A percentile compares a stretch with the other conserved stretches of the same genome.
Conservation (phyloP, 2,329 filamentous ascomycete species). For the Uncinocarpus reesii region DNA sequence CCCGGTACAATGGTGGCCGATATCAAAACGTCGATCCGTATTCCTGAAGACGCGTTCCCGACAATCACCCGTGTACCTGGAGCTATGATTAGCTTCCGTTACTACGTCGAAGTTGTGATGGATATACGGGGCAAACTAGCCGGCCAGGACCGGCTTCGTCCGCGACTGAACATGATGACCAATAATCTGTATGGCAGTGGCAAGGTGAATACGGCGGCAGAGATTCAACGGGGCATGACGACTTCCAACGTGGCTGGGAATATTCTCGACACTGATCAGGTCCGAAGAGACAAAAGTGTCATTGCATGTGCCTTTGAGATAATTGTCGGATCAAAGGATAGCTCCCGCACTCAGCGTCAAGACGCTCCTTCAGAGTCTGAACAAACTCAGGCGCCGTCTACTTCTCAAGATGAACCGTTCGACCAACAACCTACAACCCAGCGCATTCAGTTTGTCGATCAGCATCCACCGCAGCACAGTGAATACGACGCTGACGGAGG, state of each 20-base stretch:
- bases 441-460: conserved; percentile 2
- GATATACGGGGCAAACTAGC: conserved; percentile 81
- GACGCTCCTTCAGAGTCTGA: conserved; percentile 27
- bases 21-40: conserved; percentile 70
- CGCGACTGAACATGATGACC: conserved; percentile 45
- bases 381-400: conserved; percentile 8
- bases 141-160: conserved; percentile 57
- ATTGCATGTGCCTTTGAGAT: conserved; percentile 78
- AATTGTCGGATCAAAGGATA: conserved; percentile 76
- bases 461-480: neutral
- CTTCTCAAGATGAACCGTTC: neutral
- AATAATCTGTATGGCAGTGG: conserved; percentile 37
- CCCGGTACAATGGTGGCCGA: conserved; percentile 66
- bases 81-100: conserved; percentile 89
- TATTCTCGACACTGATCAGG: conserved; percentile 76
- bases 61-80: conserved; percentile 84
- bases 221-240: conserved; percentile 25
- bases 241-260: conserved; percentile 44
- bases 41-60: conserved; percentile 84
- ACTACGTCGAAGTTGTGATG: conserved; percentile 84
- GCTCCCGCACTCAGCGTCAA: conserved; percentile 42
- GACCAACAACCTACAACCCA: conserved; percentile 5
- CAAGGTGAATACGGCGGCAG: conserved; percentile 23
- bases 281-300: conserved; percentile 85
- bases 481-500: neutral